A percentile compares a stretch with the other conserved stretches of the same genome.
These are phyloP conservation scores for Saccharomyces mikatae DNA, from an alignment of 805 yeast species.

Conservation along the genomic window DNA sequence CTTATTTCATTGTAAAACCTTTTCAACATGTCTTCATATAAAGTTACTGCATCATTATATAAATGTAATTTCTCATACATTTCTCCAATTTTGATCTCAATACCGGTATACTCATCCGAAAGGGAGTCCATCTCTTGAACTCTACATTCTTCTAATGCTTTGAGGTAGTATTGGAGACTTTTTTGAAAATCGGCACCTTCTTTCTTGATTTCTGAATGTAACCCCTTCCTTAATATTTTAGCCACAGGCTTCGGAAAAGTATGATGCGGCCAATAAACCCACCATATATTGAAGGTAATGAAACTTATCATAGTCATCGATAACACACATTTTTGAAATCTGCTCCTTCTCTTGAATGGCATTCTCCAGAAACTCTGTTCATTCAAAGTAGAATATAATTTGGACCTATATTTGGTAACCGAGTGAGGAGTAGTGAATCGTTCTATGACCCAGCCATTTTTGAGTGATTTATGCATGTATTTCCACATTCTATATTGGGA, in stretches of 20 bases:
- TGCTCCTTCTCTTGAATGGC: slow-evolving; percentile 4
- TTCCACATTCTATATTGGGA: background rate
- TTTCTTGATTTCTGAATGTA: slow-evolving; percentile 72
- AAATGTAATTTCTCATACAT: slow-evolving; percentile 67
- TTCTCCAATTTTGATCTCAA: slow-evolving; percentile 75
- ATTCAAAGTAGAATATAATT: background rate
- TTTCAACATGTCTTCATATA: slow-evolving; percentile 57
- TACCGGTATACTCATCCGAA: slow-evolving; percentile 77
- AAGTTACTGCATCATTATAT: slow-evolving; percentile 50
- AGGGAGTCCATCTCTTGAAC: slow-evolving; percentile 42
- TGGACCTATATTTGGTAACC: background rate
- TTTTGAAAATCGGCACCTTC: slow-evolving; percentile 42
- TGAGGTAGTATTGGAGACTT: slow-evolving; percentile 63
- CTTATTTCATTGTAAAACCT: slow-evolving; percentile 43
- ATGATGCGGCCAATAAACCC: slow-evolving; percentile 56
- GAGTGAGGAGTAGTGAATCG: background rate
- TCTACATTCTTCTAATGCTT: slow-evolving; percentile 61
- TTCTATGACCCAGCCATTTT: background rate
- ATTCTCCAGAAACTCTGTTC: background rate
- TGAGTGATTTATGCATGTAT: background rate
- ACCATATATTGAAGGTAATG: slow-evolving; percentile 28
- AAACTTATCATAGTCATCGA: slow-evolving; percentile 21
- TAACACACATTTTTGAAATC: slow-evolving; percentile 9
- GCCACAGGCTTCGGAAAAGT: slow-evolving; percentile 68
- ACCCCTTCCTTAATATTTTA: slow-evolving; percentile 56